These are phyloP conservation scores for Vanrija pseudolonga DNA, from an alignment of 1,284 basidiomycete genomes.

Conservation along the genomic window DNA sequence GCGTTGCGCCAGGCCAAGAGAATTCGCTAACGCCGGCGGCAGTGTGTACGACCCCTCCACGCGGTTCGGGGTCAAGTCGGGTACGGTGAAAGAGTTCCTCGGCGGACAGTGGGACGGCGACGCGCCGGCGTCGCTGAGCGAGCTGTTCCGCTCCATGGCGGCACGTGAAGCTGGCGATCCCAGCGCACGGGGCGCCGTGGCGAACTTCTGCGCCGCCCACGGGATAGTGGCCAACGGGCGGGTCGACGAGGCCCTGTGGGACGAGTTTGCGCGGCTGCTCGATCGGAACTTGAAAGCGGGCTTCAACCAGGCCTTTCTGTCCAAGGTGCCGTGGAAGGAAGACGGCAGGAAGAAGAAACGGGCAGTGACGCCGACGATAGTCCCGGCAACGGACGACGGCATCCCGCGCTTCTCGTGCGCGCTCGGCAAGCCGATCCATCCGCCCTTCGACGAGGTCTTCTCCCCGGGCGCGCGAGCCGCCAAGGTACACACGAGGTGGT, in stretches of 20 bases:
- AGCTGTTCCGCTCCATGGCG: too few relatives aligned
- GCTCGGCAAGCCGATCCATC: conserved; percentile 31
- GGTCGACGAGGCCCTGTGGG: conserved; percentile 7
- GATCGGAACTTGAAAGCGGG: conserved; percentile 40
- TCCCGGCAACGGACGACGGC: too few relatives aligned
- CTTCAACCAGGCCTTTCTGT: conserved; percentile 29
- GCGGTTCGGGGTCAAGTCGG: conserved; percentile 18
- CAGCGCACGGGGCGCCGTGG: not conserved
- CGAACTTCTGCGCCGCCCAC: not conserved
- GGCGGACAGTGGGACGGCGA: not conserved
- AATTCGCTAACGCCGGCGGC: not conserved
- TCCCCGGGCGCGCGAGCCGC: not conserved
- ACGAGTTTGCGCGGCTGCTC: conserved; percentile 32
- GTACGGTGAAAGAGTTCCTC: conserved; percentile 5
- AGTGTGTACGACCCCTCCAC: conserved; percentile 29
- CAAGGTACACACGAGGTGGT: conserved; percentile 24
- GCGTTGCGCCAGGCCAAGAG: too few relatives aligned
- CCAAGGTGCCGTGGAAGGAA: conserved; percentile 24
- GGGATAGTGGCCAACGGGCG: too few relatives aligned
- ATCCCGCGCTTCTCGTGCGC: conserved; percentile 27
- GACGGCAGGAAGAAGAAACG: too few relatives aligned
- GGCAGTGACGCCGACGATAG: too few relatives aligned
- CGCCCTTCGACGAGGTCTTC: conserved; percentile 24
- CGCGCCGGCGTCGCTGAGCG: too few relatives aligned
- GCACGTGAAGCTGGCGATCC: too few relatives aligned